Percentiles rank a stretch among this genome's conserved stretches.
These are phyloP conservation scores for Haplosporangium gracile DNA, from an alignment of 192 early-diverging fungal species.

Conservation along the genomic window DNA sequence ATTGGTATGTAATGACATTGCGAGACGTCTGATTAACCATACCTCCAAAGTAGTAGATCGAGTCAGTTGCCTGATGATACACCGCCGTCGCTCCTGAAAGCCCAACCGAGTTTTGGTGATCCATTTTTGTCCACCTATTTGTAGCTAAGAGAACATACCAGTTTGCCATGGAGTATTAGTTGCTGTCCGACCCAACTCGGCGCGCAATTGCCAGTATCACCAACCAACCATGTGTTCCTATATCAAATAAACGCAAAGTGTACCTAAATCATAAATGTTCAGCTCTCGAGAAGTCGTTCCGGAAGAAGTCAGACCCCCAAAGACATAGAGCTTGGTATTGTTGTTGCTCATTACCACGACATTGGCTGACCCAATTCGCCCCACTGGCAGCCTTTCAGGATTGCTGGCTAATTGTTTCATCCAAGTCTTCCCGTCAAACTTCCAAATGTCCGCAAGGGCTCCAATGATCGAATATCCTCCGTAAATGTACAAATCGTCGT, in stretches of 20 bases:
- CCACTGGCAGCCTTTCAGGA: conserved; percentile 19
- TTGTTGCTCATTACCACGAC: conserved; percentile 33
- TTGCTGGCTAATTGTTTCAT: not conserved
- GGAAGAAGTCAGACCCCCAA: conserved; percentile 22
- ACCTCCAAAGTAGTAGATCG: conserved; percentile 57
- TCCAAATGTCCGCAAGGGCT: conserved; percentile 39
- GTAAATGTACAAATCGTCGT: conserved; percentile 40
- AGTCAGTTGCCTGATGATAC: conserved; percentile 48
- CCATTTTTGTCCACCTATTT: conserved; percentile 22
- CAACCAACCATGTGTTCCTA: not conserved
- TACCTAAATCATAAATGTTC: conserved; percentile 28
- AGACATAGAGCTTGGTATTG: conserved; percentile 34
- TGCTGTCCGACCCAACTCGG: not conserved
- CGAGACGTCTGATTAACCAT: conserved; percentile 47
- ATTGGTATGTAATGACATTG: conserved; percentile 43
- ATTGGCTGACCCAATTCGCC: conserved; percentile 24
- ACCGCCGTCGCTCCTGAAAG: conserved; percentile 40
- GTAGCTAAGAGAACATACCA: not conserved
- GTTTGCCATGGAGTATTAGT: not conserved
- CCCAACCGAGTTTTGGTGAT: conserved; percentile 54
- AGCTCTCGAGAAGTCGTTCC: conserved; percentile 24
- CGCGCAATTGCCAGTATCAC: not conserved
- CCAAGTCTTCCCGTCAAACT: conserved; percentile 33
- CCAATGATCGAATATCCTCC: conserved; percentile 40
- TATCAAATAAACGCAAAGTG: not conserved